A percentile compares a stretch with the other conserved stretches of the same genome.
phyloP scores from a whole-genome alignment of 1,284 basidiomycete species.

The Singerocomus inundabilis region DNA sequence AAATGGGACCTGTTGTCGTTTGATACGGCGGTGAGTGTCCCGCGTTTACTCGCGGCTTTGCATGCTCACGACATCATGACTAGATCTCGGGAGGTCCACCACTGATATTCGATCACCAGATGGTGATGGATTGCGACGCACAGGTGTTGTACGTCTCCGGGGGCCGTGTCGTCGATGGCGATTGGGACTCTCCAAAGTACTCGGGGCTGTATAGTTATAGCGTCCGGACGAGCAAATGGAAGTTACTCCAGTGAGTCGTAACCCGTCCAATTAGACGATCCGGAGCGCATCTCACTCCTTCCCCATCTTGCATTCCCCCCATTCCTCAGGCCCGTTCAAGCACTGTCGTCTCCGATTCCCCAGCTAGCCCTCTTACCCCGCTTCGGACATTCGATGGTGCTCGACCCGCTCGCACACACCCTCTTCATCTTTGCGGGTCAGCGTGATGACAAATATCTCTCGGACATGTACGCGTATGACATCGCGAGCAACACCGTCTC shows the following conservation, averaged over 20 bases:
- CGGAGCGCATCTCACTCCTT: neutral
- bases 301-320: too few relatives aligned
- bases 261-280: neutral
- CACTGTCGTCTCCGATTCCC: constrained; percentile 21
- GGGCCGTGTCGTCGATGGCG: constrained; percentile 67
- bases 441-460: constrained; percentile 58
- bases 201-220: constrained; percentile 72
- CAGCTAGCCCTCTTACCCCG: constrained; percentile 52
- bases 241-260: constrained; percentile 54
- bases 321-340: constrained; percentile 35
- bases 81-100: constrained; percentile 69
- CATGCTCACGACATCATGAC: neutral
- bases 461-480: constrained; percentile 75
- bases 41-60: neutral
- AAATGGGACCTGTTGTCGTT: constrained; percentile 66
- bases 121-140: constrained; percentile 70
- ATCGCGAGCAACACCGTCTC: constrained; percentile 55
- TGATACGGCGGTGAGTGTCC: constrained; percentile 58
- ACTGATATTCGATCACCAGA: constrained; percentile 78
- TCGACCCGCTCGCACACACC: constrained; percentile 55
- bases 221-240: constrained; percentile 62
- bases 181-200: constrained; percentile 56
- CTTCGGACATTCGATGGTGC: constrained; percentile 76
- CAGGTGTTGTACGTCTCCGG: constrained; percentile 80
- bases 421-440: constrained; percentile 74